These are phyloP conservation scores for Ciborinia camelliae DNA, from an alignment of 2,329 filamentous ascomycete species.

Conservation along the genomic window DNA sequence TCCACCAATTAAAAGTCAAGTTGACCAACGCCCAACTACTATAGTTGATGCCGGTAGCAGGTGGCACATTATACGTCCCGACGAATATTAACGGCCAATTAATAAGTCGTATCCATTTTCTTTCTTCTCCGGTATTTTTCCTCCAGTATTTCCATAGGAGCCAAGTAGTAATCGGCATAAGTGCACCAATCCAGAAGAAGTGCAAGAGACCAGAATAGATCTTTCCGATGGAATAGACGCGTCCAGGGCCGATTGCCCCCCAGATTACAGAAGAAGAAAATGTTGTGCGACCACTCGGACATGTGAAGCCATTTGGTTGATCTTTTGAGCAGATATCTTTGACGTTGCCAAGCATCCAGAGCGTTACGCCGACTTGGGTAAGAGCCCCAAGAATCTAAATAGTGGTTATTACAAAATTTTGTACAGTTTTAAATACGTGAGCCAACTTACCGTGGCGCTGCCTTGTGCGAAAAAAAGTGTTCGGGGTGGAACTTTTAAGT, in stretches of 20 bases:
- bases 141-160: constrained; percentile 40
- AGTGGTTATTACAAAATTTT: neutral
- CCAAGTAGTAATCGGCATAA: constrained; percentile 57
- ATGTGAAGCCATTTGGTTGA: constrained; percentile 55
- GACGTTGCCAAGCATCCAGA: constrained; percentile 59
- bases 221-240: constrained; percentile 64
- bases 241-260: constrained; percentile 68
- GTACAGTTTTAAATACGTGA: neutral
- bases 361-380: constrained; percentile 62
- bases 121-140: constrained; percentile 32
- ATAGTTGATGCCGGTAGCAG: constrained; percentile 70
- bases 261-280: constrained; percentile 73
- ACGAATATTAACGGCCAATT: constrained; percentile 36
- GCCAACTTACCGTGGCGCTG: constrained; percentile 59
- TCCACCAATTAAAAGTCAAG: constrained; percentile 65
- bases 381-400: constrained; percentile 56
- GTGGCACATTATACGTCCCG: constrained; percentile 42
- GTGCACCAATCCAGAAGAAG: constrained; percentile 67
- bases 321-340: constrained; percentile 57
- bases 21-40: constrained; percentile 69
- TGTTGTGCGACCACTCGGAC: constrained; percentile 50
- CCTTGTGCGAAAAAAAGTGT: constrained; percentile 43
- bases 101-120: constrained; percentile 35
- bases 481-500: constrained; percentile 39
- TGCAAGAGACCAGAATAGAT: constrained; percentile 64